Base-by-base conservation (phyloP, 768 basidiomycete species). In the Lactarius sanguifluus region DNA sequence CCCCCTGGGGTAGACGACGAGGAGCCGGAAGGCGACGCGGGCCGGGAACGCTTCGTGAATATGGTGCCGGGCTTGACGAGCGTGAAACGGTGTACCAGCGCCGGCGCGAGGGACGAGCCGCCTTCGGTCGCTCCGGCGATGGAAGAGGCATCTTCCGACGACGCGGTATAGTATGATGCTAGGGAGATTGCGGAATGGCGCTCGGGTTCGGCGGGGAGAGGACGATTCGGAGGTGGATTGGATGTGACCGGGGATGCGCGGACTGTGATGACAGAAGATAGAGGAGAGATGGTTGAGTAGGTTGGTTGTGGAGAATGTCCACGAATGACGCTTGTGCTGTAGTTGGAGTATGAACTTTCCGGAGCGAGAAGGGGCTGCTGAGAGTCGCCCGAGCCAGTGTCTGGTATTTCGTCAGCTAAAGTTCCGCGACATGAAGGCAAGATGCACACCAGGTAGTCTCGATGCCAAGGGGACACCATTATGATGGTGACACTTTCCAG, bases 61-160 rank as follows among this genome's bases (percentile, higher is more conserved):
- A 86, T 89, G 32, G 78, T 79, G 4, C 91, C 91, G 18, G 92
- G 92, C 75, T 89, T 92, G 71, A 94, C 82, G 38, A 95, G 81
- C 25, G 93, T 90, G 80, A 96, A 96, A 20, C 94, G 88, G 75
- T 95, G 94, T 3, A 93, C 81, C 59, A 87, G 80, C 0, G 86
- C 82, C 3, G 79, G 76, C 6, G 80, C 76, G 1, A 83, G 70
- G 3, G 83, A 79, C 1, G 90, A 91, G 23, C 89, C 87, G 13
- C 90, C 91, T 70, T 91, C 88, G 0, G 90, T 93, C 5, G 91
- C 91, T 18, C 80, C 81, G 1, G 90, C 83, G 43, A 81, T 79
- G 2, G 86, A 87, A 1, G 80, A 52, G 1, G 23, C 43, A 8
- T 45, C 75, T 34, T 79, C 71, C 2, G 81, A 81, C 30, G 79